Evolutionary conservation across 306 rosid genomes (phyloP), one percentile per base, ranked within the genome.

Genomic region (Cicer pinnatifidum): DNA sequence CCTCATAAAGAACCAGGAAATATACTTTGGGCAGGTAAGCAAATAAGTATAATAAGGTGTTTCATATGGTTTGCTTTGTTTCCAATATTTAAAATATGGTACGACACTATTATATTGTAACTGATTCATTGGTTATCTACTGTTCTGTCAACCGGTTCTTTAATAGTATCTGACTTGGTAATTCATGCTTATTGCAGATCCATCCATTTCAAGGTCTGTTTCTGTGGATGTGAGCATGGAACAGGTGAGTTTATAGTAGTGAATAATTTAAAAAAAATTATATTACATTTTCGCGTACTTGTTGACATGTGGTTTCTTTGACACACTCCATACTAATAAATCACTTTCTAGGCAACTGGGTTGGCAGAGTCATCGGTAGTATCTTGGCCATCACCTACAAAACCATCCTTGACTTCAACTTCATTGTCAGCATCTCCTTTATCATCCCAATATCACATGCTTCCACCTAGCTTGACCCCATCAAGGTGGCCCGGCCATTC

Each of bases 401-500:
- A 89, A 64, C 80, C 85, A 16, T 82, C 98, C 4, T 60, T 90
- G 70, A 88, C 90, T 69, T 94, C 96, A 45, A 82, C 90, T 68
- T 88, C 96, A 58, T 73, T 85, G 66, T 79, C 89, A 11, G 75
- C 85, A 11, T 88, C 93, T 69, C 92, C 97, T 51, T 51, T 94
- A 60, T 86, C 92, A n/a, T 84, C 92, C 69, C 89, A 77, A 53
- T 62, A 78, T 67, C 83, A 82, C 51, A 53, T 86, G 12, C 92
- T 87, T 75, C 91, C 89, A 15, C 68, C 87, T 45, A 72, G 83
- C 74, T 85, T 85, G 47, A 78, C 92, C 58, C 88, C 92, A 15
- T 78, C 56, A 59, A 85, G 79, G 78, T 80, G 89, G 87, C 84
- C 87, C 1, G 81, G 73, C 53, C 75, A 44, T 72, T 91, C 99